A percentile compares a stretch with the other conserved stretches of the same genome.
These are phyloP conservation scores for Conoideocrella luteorostrata DNA, from an alignment of 2,329 filamentous ascomycete species.

Conservation along the genomic window DNA sequence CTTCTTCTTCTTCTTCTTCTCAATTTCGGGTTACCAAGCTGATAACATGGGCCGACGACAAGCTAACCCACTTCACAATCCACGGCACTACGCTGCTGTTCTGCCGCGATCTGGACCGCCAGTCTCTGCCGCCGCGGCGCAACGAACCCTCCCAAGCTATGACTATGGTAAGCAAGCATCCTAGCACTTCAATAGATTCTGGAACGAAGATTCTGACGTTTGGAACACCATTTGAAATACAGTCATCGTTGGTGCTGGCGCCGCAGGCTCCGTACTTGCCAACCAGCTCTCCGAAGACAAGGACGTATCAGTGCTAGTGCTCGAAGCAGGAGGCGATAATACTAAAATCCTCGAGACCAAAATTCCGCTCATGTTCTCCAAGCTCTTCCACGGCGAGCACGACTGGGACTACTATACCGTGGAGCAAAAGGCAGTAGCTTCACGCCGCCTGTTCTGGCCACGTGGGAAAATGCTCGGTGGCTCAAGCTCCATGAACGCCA, in stretches of 20 bases:
- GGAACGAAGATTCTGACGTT: no score
- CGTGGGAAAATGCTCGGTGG: slow-evolving; percentile 18
- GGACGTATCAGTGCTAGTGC: slow-evolving; percentile 13
- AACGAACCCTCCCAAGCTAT: slow-evolving; percentile 7
- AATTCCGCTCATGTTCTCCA: slow-evolving; percentile 14
- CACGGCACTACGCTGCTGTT: slow-evolving; percentile 5
- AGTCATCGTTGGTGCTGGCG: slow-evolving; percentile 22
- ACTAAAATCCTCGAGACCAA: slow-evolving; percentile 13
- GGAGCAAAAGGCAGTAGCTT: slow-evolving; percentile 14
- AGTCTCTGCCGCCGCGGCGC: slow-evolving; percentile 3
- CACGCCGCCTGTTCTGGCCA: slow-evolving; percentile 16
- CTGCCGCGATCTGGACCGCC: slow-evolving; percentile 5
- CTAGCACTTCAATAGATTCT: no score
- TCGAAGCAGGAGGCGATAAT: slow-evolving; percentile 14
- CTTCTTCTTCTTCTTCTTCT: no score
- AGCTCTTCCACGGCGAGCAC: slow-evolving; percentile 15
- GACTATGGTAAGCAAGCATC: slow-evolving; percentile 2
- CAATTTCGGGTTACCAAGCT: not conserved
- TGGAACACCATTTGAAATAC: not conserved
- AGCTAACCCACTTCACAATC: slow-evolving; percentile 7
- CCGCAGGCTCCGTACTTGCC: slow-evolving; percentile 23
- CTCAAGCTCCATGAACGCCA: slow-evolving; percentile 17
- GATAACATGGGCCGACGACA: slow-evolving; percentile 4
- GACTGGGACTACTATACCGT: slow-evolving; percentile 20
- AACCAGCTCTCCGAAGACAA: slow-evolving; percentile 20